Percentiles rank a stretch among this genome's conserved stretches.
phyloP scores from a whole-genome alignment of 2,329 filamentous ascomycete genomes.

The Cercospora nicotianae region DNA sequence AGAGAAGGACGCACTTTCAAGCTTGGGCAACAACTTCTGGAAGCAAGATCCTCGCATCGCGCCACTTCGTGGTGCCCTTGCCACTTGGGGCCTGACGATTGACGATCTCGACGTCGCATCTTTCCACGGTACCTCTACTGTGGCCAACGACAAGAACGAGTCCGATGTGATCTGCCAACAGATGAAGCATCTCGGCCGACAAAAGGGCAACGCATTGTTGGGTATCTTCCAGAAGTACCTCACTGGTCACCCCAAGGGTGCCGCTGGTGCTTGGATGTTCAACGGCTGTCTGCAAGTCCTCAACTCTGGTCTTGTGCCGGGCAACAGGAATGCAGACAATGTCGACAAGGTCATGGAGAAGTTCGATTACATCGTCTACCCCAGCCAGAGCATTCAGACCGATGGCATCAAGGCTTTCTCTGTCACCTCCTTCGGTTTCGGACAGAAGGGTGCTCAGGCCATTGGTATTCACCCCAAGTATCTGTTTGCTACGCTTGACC shows the following conservation, averaged over 20 bases:
- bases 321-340: slow-evolving; percentile 97
- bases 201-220: slow-evolving; percentile 92
- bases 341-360: slow-evolving; percentile 95
- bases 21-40: slow-evolving; percentile 98
- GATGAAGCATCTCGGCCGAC: slow-evolving; percentile 87
- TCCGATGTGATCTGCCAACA: slow-evolving; percentile 97
- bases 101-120: slow-evolving; percentile 94
- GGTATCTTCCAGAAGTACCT: slow-evolving; percentile 99
- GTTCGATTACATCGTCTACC: slow-evolving; percentile 97
- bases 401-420: slow-evolving; percentile 98
- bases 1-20: slow-evolving; percentile 88
- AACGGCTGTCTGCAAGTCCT: slow-evolving; percentile 96
- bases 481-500: slow-evolving; percentile 89
- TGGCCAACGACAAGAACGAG: slow-evolving; percentile 99
- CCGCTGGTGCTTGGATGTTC: slow-evolving; percentile 99
- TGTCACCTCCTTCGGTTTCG: slow-evolving; percentile 98
- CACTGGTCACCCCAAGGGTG: slow-evolving; percentile 98
- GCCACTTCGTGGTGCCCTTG: slow-evolving; percentile 90
- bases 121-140: slow-evolving; percentile 98
- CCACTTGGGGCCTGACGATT: slow-evolving; percentile 96
- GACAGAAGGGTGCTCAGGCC: slow-evolving; percentile 96
- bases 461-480: slow-evolving; percentile 97
- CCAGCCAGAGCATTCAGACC: slow-evolving; percentile 91
- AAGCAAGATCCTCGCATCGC: slow-evolving; percentile 92
- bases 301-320: slow-evolving; percentile 89